Evolutionary conservation across 2,329 filamentous ascomycete species (phyloP).

Genomic region (Cadophora luteo-olivacea): DNA sequence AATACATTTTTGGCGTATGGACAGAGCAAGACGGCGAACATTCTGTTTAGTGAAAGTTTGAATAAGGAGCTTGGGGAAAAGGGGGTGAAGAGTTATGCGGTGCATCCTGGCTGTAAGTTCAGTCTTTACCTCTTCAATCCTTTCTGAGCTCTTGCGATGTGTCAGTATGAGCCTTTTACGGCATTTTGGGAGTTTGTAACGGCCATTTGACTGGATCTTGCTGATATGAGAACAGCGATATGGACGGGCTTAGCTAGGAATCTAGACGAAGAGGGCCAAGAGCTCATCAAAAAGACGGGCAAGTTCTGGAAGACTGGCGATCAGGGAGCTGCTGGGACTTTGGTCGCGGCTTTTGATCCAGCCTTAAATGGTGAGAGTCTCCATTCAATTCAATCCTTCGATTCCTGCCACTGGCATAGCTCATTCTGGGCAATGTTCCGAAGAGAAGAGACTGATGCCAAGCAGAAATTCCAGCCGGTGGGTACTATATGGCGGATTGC

Average conservation of each 20-base stretch:
- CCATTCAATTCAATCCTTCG: not conserved
- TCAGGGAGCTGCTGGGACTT: constrained; percentile 32
- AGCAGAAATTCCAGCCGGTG: not conserved
- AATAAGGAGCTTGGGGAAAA: constrained; percentile 30
- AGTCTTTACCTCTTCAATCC: too few species aligned
- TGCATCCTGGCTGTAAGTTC: constrained; percentile 35
- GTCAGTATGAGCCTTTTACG: too few species aligned
- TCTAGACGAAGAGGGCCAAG: constrained; percentile 26
- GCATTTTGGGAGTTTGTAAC: too few species aligned
- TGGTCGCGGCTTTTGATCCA: constrained; percentile 36
- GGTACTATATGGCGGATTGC: constrained; percentile 20
- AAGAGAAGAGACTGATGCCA: not conserved
- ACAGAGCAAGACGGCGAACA: constrained; percentile 54
- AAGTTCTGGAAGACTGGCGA: constrained; percentile 30
- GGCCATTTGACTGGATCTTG: too few species aligned
- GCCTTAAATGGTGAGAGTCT: constrained; percentile 21
- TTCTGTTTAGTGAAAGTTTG: constrained; percentile 36
- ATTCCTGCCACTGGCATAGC: not conserved
- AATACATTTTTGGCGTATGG: constrained; percentile 47
- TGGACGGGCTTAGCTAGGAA: constrained; percentile 32
- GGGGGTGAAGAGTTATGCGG: constrained; percentile 17
- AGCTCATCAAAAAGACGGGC: constrained; percentile 24
- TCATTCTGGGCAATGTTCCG: too few species aligned
- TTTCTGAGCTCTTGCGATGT: too few species aligned
- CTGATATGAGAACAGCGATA: constrained; percentile 23